Conservation (phyloP, 75 land plant genomes). For the Cunninghamia lanceolata region DNA sequence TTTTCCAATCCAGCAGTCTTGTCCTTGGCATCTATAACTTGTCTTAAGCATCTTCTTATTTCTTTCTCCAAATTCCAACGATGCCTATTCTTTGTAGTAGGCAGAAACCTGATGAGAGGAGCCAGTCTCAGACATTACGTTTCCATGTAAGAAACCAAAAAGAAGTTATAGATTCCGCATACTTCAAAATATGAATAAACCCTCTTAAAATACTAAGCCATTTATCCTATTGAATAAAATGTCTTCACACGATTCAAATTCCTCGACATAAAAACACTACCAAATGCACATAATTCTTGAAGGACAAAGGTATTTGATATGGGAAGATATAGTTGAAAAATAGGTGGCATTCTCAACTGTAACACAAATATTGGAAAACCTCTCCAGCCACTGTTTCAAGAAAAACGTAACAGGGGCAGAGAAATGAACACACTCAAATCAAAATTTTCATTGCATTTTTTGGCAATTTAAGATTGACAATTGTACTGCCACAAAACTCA, state of each 20-base stretch:
- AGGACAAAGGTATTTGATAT: too few relatives aligned
- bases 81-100: constrained; percentile 55
- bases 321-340: too few relatives aligned
- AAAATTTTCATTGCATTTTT: neutral
- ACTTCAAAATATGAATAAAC: neutral
- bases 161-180: neutral
- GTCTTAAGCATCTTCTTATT: constrained; percentile 22
- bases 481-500: neutral
- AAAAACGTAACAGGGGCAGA: too few relatives aligned
- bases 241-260: neutral
- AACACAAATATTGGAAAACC: neutral
- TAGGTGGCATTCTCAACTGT: too few relatives aligned
- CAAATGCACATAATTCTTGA: constrained; percentile 36
- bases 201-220: neutral
- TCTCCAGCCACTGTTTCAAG: too few relatives aligned
- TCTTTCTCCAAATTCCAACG: constrained; percentile 54
- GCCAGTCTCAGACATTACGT: too few relatives aligned
- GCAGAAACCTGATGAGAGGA: constrained; percentile 40
- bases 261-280: constrained; percentile 47
- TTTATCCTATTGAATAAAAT: neutral
- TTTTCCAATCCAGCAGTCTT: neutral
- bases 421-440: neutral
- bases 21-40: constrained; percentile 28
- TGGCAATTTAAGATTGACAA: neutral
- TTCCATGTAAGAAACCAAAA: neutral